Conservation (phyloP, 495 filamentous ascomycete genomes). For the Penicillium macrosclerotiorum region DNA sequence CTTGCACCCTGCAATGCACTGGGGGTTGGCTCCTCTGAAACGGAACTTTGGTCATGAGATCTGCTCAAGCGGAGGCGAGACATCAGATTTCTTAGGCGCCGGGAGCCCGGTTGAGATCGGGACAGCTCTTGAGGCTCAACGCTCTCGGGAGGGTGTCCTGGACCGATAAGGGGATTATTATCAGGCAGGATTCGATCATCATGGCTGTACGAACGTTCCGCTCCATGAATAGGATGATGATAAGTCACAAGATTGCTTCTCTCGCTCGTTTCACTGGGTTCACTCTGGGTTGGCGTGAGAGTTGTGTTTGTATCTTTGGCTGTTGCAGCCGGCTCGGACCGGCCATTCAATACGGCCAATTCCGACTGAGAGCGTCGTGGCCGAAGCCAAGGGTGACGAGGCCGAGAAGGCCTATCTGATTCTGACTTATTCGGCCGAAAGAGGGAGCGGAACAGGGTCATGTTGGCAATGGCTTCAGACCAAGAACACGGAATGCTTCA, state of each 20-base stretch:
- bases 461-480: slow-evolving; percentile 1
- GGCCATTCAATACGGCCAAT: not conserved
- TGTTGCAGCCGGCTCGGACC: not conserved
- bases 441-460: slow-evolving; percentile 15
- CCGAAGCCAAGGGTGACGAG: slow-evolving; percentile 9
- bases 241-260: too few relatives aligned
- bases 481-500: not conserved
- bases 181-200: not conserved
- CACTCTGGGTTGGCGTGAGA: too few relatives aligned
- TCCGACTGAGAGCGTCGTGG: slow-evolving; percentile 6
- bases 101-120: slow-evolving; percentile 9
- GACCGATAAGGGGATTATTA: not conserved
- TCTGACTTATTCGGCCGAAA: slow-evolving; percentile 10
- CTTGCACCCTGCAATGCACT: not conserved
- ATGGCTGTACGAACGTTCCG: not conserved
- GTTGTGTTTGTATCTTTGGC: not conserved
- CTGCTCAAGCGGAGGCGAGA: slow-evolving; percentile 8
- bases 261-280: too few relatives aligned
- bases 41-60: slow-evolving; percentile 8
- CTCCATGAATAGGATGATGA: not conserved
- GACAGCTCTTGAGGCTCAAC: not conserved
- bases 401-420: not conserved
- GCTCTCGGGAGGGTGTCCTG: not conserved
- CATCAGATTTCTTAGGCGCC: slow-evolving; percentile 13
- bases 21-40: not conserved